Base-by-base conservation (phyloP, 2,329 filamentous ascomycete species). In the Hymenoscyphus albidus region DNA sequence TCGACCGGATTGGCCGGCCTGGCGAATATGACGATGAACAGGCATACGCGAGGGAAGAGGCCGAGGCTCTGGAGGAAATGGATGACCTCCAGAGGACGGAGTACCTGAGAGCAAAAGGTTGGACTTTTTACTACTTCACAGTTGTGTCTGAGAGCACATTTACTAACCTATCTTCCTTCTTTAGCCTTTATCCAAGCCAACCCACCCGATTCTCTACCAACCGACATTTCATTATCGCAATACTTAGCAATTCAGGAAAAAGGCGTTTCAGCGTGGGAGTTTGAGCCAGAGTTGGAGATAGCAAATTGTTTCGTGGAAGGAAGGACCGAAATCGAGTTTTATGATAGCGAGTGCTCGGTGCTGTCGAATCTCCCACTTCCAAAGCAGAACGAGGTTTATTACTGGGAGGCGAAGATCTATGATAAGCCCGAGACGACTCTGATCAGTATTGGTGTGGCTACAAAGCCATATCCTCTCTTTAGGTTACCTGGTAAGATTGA, bases 161-260 rank as follows among this genome's bases (percentile, higher is more conserved):
- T 62, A 31, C 48, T 62, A 62, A 62, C 44, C n/a, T 44, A 40
- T 54, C 51, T 5, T 18, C 35, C 54, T 42, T 22, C 7, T 59
- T 40, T 71, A 99, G 95, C 94, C 39, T 99, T 97, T 75, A 88
- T 97, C 67, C 89, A 95, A 77, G 92, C 89, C 63, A 97, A 98
- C 75, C 95, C 94, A 2, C 93, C 95, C 69, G 95, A 99, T 77
- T 98, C 95, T 7, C 81, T 94, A 65, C 93, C 95, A 74, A 98
- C 95, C 70, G 95, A 99, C 76, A 99, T 99, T 69, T 98, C 95
- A 27, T 81, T 99, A 69, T 98, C 95, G 42, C 95, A 99, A 77
- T 98, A 97, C 76, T 85, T 99, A 65, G 95, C 95, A 54, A 99
- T 99, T 70, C 95, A 99, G 80, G 95, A 99, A 80, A 99, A 99